Conservation (phyloP, 805 yeast genomes). For the Candida awuae region DNA sequence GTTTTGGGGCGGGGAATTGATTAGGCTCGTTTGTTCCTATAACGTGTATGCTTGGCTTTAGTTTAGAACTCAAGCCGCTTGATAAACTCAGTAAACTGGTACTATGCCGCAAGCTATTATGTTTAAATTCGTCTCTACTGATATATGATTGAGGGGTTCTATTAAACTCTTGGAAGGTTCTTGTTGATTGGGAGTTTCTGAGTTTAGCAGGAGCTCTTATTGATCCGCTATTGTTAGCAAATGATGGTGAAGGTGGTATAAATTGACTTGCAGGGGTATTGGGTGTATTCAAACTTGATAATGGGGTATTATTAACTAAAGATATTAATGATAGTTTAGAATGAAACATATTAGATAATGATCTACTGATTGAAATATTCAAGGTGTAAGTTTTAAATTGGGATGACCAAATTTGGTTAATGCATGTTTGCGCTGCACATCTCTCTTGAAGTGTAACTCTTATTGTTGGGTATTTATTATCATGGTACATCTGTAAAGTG, state of each 20-base stretch:
- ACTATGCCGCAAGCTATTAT: background rate
- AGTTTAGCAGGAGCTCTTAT: slow-evolving; percentile 9
- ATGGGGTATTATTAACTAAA: background rate
- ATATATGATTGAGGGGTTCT: slow-evolving; percentile 5
- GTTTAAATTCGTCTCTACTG: background rate
- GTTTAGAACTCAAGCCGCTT: slow-evolving; percentile 10
- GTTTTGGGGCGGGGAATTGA: no score
- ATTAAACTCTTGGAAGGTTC: slow-evolving; percentile 1
- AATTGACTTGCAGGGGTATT: slow-evolving; percentile 5
- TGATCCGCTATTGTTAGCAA: slow-evolving; percentile 2
- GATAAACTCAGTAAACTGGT: slow-evolving; percentile 4
- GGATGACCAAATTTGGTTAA: slow-evolving; percentile 10
- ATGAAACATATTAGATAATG: slow-evolving; percentile 10
- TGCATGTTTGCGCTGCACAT: slow-evolving; percentile 12
- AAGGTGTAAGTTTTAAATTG: slow-evolving; percentile 9
- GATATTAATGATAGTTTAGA: slow-evolving; percentile 5
- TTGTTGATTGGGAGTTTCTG: slow-evolving; percentile 6
- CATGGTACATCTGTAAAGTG: background rate
- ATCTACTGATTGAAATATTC: slow-evolving; percentile 7
- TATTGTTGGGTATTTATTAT: slow-evolving; percentile 2
- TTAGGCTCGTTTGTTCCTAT: no score
- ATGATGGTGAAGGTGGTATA: slow-evolving; percentile 11
- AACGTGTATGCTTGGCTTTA: no score
- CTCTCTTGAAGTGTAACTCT: slow-evolving; percentile 13
- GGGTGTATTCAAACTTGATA: background rate